Conservation (phyloP, 176 grass and related monocot species). For the Alloteropsis semialata region DNA sequence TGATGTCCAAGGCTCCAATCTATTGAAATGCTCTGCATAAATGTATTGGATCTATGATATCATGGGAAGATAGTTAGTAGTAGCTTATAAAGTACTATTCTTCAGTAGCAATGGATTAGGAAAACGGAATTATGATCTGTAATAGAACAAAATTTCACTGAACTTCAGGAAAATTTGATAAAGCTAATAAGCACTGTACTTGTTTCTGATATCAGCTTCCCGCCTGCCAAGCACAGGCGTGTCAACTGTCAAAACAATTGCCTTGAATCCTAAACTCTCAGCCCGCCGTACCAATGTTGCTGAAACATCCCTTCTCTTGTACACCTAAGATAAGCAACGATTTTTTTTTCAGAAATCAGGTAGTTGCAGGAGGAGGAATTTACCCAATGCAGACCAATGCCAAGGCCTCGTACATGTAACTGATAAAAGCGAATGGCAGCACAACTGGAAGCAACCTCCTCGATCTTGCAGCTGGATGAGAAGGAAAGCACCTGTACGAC, state of each 20-base stretch:
- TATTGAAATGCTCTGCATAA: neutral
- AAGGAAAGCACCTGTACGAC: constrained; percentile 71
- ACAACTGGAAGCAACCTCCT: constrained; percentile 82
- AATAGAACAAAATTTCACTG: neutral
- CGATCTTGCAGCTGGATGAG: constrained; percentile 60
- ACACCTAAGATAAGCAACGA: constrained; percentile 43
- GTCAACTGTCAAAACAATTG: constrained; percentile 90
- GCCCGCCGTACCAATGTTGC: constrained; percentile 60
- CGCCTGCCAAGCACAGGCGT: constrained; percentile 71
- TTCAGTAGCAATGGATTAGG: neutral
- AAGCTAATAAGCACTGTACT: constrained; percentile 29
- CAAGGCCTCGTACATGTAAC: constrained; percentile 71
- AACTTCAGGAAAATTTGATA: neutral
- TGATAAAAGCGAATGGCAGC: constrained; percentile 80
- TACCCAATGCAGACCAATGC: neutral
- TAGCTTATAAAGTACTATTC: neutral
- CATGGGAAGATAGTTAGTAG: neutral
- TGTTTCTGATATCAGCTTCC: constrained; percentile 87
- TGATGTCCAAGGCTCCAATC: neutral
- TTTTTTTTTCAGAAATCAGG: neutral
- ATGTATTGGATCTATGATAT: neutral
- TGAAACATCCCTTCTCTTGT: constrained; percentile 69
- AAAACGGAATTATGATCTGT: neutral
- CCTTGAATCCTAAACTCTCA: constrained; percentile 72
- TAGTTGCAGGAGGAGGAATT: neutral